Conservation (phyloP, 768 basidiomycete genomes). For the Myochromella boudieri region DNA sequence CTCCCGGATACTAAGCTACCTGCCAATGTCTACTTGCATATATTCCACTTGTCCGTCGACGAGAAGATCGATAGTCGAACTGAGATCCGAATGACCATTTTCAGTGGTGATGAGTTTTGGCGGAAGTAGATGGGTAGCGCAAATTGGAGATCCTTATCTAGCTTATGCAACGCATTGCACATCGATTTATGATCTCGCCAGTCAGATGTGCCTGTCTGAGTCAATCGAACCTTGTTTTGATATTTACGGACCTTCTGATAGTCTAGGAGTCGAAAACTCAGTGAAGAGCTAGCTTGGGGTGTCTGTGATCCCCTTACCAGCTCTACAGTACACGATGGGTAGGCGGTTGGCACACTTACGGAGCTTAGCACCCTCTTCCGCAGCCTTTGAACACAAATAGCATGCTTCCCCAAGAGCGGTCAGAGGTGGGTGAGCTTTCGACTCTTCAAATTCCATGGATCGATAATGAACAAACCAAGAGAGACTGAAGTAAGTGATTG, state of each 20-base stretch:
- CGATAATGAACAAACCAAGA: too few relatives aligned
- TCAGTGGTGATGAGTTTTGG: too few relatives aligned
- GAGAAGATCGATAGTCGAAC: too few relatives aligned
- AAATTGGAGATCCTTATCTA: constrained; percentile 19
- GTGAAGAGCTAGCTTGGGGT: too few relatives aligned
- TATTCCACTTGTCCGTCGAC: too few relatives aligned
- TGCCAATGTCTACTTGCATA: too few relatives aligned
- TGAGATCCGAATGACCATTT: too few relatives aligned
- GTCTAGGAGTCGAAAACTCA: constrained; percentile 14
- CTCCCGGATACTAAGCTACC: constrained; percentile 8
- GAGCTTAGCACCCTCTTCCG: constrained; percentile 17
- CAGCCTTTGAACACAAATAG: constrained; percentile 29
- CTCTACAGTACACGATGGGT: constrained; percentile 31
- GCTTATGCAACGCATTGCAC: constrained; percentile 28
- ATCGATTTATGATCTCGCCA: constrained; percentile 31
- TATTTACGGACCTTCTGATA: constrained; percentile 29
- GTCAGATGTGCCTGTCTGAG: constrained; percentile 10
- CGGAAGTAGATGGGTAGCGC: too few relatives aligned
- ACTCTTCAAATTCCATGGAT: too few relatives aligned
- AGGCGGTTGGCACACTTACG: constrained; percentile 30
- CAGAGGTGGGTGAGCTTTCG: too few relatives aligned
- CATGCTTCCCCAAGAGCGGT: constrained; percentile 28
- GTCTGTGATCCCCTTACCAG: constrained; percentile 20
- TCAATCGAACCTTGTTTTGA: not conserved
- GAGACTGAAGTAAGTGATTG: too few relatives aligned